Evolutionary conservation across 2,329 filamentous ascomycete genomes (phyloP), one percentile per base, ranked within the genome.

Genomic region (Byssoonygena ceratinophila): DNA sequence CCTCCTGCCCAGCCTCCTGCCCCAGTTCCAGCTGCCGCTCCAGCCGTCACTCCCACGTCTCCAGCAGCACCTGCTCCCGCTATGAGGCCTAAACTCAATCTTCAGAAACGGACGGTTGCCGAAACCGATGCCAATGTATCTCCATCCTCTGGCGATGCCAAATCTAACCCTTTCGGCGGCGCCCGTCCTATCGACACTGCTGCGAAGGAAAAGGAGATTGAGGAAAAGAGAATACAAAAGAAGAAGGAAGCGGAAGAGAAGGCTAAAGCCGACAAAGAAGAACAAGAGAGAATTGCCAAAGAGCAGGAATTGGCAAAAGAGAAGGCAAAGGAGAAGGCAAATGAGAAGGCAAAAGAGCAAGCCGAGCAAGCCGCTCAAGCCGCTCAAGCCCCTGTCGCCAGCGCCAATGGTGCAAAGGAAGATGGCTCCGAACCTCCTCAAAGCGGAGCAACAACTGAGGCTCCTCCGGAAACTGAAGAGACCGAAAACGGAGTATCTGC

Each of bases 101-200:
- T 98, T 23, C 74, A 83, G 58, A 97, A 97, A 79, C 82, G 92
- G 60, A 96, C 90, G 3, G 87, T 96, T 11, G 84, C 90, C 0
- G 90, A 94, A 62, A 77, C 82, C 22, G 74, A 81, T 9, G 66
- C 64, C 51, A 63, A 73, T 47, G n/a, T 40, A 11, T 65, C 75
- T 52, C 65, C 70, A n/a, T 64, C 63, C 11, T 62, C 66, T 16
- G 66, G 72, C 27, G 85, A 92, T 63, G 75, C 86, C 39, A 97
- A 96, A 75, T 79, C 89, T 23, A 97, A 85, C 69, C 89, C 89
- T 37, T 98, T 98, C 66, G 92, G 92, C 63, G 90, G 86, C 56
- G 92, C 92, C 53, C 83, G 85, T 57, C 92, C 92, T 52, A 95
- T 97, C 61, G 90, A 98, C 71, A 97, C 91, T 44, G 86, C 87